Conservation (phyloP, 805 yeast species). For the Teunomyces stri region DNA sequence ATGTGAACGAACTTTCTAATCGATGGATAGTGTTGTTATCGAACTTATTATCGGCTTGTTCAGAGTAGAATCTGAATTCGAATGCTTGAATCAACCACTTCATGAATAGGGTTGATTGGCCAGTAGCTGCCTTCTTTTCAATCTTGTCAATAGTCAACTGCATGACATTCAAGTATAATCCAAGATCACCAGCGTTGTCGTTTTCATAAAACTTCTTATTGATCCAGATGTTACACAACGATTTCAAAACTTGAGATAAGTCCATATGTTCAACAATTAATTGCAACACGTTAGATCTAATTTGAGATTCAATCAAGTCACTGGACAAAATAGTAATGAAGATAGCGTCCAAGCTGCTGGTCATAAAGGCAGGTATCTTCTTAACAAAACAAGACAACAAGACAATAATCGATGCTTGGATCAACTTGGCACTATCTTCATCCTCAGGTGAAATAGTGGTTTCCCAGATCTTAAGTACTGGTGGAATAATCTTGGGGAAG, state of each 20-base stretch:
- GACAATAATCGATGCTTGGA: slow-evolving; percentile 71
- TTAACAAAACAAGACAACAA: slow-evolving; percentile 73
- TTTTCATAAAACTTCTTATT: slow-evolving; percentile 30
- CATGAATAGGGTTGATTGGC: slow-evolving; percentile 65
- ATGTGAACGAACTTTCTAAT: slow-evolving; percentile 73
- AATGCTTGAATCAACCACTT: slow-evolving; percentile 67
- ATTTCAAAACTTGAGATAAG: slow-evolving; percentile 55
- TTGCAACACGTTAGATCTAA: slow-evolving; percentile 62
- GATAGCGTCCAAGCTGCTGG: slow-evolving; percentile 63
- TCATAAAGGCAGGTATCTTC: slow-evolving; percentile 82
- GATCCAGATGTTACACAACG: slow-evolving; percentile 65
- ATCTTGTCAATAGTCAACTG: slow-evolving; percentile 63
- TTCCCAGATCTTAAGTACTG: slow-evolving; percentile 61
- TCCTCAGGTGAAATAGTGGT: slow-evolving; percentile 19
- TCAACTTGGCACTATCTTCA: slow-evolving; percentile 29
- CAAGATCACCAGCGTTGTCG: slow-evolving; percentile 45
- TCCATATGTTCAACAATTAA: slow-evolving; percentile 68
- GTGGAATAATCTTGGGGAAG: slow-evolving; percentile 82
- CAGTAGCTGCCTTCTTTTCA: slow-evolving; percentile 73
- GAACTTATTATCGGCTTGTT: slow-evolving; percentile 42
- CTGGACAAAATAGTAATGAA: slow-evolving; percentile 58
- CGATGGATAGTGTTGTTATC: slow-evolving; percentile 75
- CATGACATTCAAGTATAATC: slow-evolving; percentile 65
- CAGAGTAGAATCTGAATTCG: slow-evolving; percentile 57
- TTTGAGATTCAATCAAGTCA: slow-evolving; percentile 53